Evolutionary conservation across 805 yeast species (phyloP).

Genomic region (Candida nonsorbophila): DNA sequence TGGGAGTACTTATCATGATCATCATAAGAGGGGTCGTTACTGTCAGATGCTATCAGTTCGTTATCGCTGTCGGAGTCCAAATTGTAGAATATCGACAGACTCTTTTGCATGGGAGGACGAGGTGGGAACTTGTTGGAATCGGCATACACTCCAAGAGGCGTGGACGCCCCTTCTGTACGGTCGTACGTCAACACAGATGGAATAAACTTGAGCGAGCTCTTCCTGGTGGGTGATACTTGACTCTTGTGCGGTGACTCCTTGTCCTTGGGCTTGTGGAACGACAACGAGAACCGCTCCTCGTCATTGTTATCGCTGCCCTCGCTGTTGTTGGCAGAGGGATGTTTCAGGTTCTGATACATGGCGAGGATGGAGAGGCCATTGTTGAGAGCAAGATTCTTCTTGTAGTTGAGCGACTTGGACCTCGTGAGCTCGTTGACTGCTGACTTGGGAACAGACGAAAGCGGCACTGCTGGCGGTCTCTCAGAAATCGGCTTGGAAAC

Average conservation of each 20-base stretch:
- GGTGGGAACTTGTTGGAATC: background rate
- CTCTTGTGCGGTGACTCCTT: constrained; percentile 2
- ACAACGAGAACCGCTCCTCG: constrained; percentile 10
- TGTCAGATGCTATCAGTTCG: constrained; percentile 4
- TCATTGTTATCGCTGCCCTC: constrained; percentile 7
- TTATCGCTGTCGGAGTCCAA: constrained; percentile 14
- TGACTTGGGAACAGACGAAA: constrained; percentile 9
- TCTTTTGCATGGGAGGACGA: constrained; percentile 4
- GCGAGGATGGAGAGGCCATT: constrained; percentile 10
- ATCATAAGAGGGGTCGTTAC: constrained; percentile 8
- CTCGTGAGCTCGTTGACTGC: constrained; percentile 16
- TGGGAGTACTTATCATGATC: constrained; percentile 9
- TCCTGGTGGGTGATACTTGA: no score
- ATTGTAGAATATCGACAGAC: constrained; percentile 25
- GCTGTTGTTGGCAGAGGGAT: background rate
- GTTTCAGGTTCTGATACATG: constrained; percentile 6
- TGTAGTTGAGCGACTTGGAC: constrained; percentile 16
- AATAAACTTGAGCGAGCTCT: constrained; percentile 26
- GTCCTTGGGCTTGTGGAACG: constrained; percentile 4
- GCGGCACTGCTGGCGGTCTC: background rate
- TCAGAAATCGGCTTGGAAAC: constrained; percentile 1
- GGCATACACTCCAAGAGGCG: constrained; percentile 8
- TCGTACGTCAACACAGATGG: constrained; percentile 16
- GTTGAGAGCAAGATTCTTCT: constrained; percentile 9
- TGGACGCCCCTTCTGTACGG: constrained; percentile 3